phyloP scores from a whole-genome alignment of 148 eudicot genomes.

The Cornus florida region DNA sequence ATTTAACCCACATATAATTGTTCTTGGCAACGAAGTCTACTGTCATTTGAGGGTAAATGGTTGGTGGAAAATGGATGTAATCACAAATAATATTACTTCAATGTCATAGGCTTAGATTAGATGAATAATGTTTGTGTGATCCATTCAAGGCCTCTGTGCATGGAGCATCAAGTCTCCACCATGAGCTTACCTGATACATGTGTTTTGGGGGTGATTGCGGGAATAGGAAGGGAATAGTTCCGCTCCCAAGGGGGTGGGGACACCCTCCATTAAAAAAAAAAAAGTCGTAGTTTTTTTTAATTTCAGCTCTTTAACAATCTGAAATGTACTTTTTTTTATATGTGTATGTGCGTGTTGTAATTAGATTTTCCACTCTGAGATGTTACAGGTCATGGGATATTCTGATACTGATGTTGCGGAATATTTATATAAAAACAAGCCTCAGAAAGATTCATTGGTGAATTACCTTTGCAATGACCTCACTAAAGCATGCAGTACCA shows the following conservation, averaged over 20 bases:
- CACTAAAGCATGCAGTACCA: conserved; percentile 62
- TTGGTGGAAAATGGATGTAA: not conserved
- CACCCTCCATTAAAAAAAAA: too few relatives aligned
- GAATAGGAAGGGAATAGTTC: too few relatives aligned
- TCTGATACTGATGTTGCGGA: conserved; percentile 95
- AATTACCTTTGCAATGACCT: conserved; percentile 77
- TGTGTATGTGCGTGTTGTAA: not conserved
- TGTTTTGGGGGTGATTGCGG: too few relatives aligned
- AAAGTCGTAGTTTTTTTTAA: too few relatives aligned
- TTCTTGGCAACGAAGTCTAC: not conserved
- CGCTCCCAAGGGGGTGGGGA: too few relatives aligned
- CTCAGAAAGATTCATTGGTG: conserved; percentile 53
- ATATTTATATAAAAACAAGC: conserved; percentile 68
- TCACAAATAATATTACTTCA: not conserved
- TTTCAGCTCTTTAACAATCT: not conserved
- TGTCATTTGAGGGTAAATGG: not conserved
- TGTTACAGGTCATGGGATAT: conserved; percentile 76
- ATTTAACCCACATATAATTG: not conserved
- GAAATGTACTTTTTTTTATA: not conserved
- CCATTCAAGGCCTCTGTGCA: not conserved
- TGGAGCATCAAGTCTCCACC: too few relatives aligned
- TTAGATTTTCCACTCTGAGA: not conserved
- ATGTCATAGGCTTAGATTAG: not conserved
- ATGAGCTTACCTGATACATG: too few relatives aligned
- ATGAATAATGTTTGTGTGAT: too few relatives aligned